Conservation (phyloP, 805 yeast genomes). For the Starmerella potacharoeniae region DNA sequence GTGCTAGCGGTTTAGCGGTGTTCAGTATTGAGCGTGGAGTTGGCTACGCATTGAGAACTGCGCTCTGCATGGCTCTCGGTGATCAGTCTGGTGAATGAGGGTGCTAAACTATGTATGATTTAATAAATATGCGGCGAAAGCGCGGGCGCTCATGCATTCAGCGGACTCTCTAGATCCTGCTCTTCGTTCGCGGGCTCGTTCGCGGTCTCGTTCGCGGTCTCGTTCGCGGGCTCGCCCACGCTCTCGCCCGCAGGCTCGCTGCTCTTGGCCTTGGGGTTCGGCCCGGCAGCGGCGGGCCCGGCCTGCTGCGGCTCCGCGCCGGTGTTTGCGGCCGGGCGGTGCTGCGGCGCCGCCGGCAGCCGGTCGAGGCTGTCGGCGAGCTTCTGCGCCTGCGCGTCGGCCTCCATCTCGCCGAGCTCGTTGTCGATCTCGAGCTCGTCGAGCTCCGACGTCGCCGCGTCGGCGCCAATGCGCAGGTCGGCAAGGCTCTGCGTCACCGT, state of each 20-base stretch:
- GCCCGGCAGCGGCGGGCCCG: background rate
- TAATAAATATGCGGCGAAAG: background rate
- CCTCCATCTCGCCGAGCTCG: conserved; percentile 32
- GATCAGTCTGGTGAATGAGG: too few species aligned
- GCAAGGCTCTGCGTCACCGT: conserved; percentile 31
- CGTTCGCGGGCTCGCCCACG: too few species aligned
- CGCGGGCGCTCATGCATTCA: background rate
- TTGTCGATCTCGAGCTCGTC: conserved; percentile 31
- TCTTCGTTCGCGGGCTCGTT: too few species aligned
- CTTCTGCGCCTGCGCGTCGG: conserved; percentile 18
- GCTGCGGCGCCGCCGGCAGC: conserved; percentile 10
- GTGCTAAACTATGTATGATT: background rate
- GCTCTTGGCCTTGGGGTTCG: background rate
- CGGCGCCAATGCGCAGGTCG: conserved; percentile 24
- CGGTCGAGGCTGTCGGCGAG: background rate
- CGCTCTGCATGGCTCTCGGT: too few species aligned
- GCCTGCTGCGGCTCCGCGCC: background rate
- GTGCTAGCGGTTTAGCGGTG: too few species aligned
- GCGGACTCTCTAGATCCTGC: background rate
- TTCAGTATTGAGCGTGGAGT: too few species aligned
- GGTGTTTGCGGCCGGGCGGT: background rate
- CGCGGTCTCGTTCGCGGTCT: too few species aligned
- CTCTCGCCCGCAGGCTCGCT: background rate
- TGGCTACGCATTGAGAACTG: too few species aligned
- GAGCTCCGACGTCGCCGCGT: conserved; percentile 13